phyloP scores from a whole-genome alignment of 2,329 filamentous ascomycete genomes.

The Byssothecium circinans region DNA sequence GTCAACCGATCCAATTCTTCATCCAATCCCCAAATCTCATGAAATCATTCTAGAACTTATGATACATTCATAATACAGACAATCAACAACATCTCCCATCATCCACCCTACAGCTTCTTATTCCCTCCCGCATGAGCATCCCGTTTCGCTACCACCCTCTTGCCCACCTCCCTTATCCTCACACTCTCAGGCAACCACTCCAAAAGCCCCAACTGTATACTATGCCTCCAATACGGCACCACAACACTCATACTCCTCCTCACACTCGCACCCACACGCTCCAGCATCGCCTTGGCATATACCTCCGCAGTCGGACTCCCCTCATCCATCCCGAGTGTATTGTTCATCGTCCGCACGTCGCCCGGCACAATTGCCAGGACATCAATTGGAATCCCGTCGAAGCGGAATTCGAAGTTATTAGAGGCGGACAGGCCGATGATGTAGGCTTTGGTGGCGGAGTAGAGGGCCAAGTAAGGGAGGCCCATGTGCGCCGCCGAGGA shows the following conservation, averaged over 20 bases:
- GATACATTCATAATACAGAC: not conserved
- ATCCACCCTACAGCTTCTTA: not conserved
- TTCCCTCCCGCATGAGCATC: not conserved
- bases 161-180: not conserved
- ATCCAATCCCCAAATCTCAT: no score
- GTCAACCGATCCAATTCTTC: no score
- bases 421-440: conserved; percentile 1
- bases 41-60: not conserved
- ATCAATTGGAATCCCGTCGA: conserved; percentile 2
- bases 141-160: not conserved
- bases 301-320: not conserved
- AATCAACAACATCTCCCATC: not conserved
- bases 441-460: conserved; percentile 6
- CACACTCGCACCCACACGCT: conserved; percentile 4
- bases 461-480: conserved; percentile 5
- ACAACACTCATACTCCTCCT: not conserved
- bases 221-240: conserved; percentile 8
- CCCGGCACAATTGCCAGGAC: conserved; percentile 6
- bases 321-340: not conserved
- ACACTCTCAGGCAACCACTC: conserved; percentile 1
- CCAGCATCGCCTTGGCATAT: conserved; percentile 4
- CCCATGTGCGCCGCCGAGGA: conserved; percentile 2
- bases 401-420: conserved; percentile 3
- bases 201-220: not conserved
- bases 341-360: conserved; percentile 4